A percentile compares a stretch with the other conserved stretches of the same genome.
Evolutionary conservation across 2,329 filamentous ascomycete genomes (phyloP).

Genomic region (Paecilomyces dactylethromorphus): DNA sequence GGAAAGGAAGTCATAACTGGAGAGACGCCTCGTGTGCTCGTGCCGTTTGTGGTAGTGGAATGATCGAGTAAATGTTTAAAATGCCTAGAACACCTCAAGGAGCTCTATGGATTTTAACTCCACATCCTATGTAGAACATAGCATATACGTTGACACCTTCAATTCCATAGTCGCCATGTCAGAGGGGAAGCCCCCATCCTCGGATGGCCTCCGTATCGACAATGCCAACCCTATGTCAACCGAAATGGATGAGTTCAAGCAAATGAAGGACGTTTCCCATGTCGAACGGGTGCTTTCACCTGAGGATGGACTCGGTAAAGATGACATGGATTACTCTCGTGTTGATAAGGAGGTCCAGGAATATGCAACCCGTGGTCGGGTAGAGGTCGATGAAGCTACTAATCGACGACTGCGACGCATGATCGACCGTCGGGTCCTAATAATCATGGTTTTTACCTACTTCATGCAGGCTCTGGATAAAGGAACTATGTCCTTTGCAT

Average conservation of each 20-base stretch:
- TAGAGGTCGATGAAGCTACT: constrained; percentile 55
- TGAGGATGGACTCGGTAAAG: constrained; percentile 41
- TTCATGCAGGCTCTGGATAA: constrained; percentile 54
- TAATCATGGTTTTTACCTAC: constrained; percentile 67
- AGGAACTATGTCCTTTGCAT: constrained; percentile 35
- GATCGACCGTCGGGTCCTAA: constrained; percentile 62
- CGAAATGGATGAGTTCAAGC: constrained; percentile 3
- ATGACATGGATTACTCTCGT: constrained; percentile 49
- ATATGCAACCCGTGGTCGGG: constrained; percentile 53
- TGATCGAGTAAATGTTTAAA: background rate
- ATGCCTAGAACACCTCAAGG: background rate
- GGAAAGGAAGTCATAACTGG: background rate
- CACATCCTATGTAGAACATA: background rate
- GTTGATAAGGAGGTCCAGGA: constrained; percentile 66
- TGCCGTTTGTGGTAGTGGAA: background rate
- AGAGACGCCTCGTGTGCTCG: background rate
- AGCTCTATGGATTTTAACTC: background rate
- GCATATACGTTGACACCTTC: background rate
- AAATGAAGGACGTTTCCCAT: constrained; percentile 31
- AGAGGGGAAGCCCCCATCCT: background rate
- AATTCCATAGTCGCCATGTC: background rate
- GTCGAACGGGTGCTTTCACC: constrained; percentile 45
- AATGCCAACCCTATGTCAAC: background rate
- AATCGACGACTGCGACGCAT: constrained; percentile 55
- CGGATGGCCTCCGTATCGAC: background rate